Conservation (phyloP, 371 early-diverging fungal genomes). For the Syncephalastrum contaminatum region DNA sequence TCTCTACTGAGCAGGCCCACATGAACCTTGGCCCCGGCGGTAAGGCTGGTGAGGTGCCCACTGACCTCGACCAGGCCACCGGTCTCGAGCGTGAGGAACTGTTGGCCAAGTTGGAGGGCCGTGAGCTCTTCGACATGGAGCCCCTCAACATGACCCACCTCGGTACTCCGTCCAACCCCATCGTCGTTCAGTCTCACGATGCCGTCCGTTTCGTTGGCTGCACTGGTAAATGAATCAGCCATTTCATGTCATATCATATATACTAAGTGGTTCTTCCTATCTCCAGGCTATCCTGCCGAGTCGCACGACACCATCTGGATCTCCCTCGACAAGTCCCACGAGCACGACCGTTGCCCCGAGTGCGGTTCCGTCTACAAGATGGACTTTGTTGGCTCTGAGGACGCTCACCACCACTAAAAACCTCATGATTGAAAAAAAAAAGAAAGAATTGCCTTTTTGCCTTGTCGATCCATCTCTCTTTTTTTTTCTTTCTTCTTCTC, state of each 20-base stretch:
- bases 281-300: constrained; percentile 82
- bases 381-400: constrained; percentile 51
- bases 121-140: constrained; percentile 85
- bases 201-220: constrained; percentile 89
- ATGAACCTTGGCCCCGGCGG: constrained; percentile 53
- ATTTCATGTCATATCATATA: too few relatives aligned
- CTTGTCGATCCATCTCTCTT: constrained; percentile 4
- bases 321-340: constrained; percentile 71
- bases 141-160: constrained; percentile 76
- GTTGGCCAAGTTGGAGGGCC: constrained; percentile 81
- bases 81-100: constrained; percentile 92
- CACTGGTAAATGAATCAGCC: constrained; percentile 70
- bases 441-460: constrained; percentile 3
- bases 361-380: constrained; percentile 88
- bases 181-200: constrained; percentile 84
- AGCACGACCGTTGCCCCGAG: constrained; percentile 93
- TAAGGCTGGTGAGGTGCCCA: constrained; percentile 77
- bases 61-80: constrained; percentile 89
- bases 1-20: constrained; percentile 30
- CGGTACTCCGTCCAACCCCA: constrained; percentile 86
- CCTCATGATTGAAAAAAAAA: constrained; percentile 2
- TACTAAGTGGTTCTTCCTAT: too few relatives aligned
- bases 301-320: constrained; percentile 87
- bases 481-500: too few relatives aligned
- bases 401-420: constrained; percentile 45